Percentiles rank a stretch among this genome's conserved stretches.
Evolutionary conservation across 148 eudicot species (phyloP).

Genomic region (Cornus suecica): DNA sequence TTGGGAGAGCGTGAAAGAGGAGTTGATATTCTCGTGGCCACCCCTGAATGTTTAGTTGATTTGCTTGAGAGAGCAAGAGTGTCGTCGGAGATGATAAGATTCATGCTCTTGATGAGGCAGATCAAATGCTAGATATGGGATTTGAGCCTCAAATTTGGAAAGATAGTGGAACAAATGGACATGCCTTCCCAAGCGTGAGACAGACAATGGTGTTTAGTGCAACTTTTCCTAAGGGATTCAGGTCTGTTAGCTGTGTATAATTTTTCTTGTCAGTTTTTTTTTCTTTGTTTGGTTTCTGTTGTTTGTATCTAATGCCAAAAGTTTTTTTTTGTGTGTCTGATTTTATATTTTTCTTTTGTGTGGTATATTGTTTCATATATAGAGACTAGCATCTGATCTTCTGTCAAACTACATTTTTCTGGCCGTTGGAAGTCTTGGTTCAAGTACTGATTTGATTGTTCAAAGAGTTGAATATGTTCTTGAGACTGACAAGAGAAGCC

Average conservation of each 20-base stretch:
- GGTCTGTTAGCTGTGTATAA: conserved; percentile 29
- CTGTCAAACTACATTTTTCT: conserved; percentile 36
- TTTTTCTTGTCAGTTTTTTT: background rate
- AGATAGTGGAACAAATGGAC: conserved; percentile 63
- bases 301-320: background rate
- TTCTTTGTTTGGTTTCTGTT: background rate
- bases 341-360: background rate
- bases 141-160: background rate
- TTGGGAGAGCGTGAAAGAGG: conserved; percentile 55
- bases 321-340: background rate
- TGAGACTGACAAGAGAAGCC: conserved; percentile 36
- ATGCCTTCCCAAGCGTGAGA: conserved; percentile 58
- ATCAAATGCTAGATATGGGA: conserved; percentile 41
- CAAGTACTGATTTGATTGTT: conserved; percentile 36
- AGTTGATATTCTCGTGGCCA: conserved; percentile 80
- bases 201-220: conserved; percentile 85
- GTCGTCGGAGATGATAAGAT: background rate
- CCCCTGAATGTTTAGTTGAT: conserved; percentile 15
- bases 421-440: conserved; percentile 36
- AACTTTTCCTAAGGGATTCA: conserved; percentile 77
- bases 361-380: conserved; percentile 13
- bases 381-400: conserved; percentile 41
- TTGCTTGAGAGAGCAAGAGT: background rate
- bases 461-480: conserved; percentile 39
- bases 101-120: conserved; percentile 46